phyloP scores from a whole-genome alignment of 1,139 yeast genomes.

The Casaregolazyma suthepensis region DNA sequence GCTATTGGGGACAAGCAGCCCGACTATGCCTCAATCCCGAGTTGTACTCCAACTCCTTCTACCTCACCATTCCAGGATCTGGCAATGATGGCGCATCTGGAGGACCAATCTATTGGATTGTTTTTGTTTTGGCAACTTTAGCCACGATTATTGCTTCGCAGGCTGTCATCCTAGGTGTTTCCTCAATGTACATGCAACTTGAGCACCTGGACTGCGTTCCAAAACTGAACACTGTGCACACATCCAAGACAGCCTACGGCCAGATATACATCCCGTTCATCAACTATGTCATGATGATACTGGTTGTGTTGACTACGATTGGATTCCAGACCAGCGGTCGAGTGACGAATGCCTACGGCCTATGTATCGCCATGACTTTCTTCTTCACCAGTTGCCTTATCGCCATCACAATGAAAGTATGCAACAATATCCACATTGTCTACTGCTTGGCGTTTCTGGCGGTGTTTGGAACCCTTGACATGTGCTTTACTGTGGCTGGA shows the following conservation, averaged over 20 bases:
- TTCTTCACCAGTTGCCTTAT: constrained; percentile 45
- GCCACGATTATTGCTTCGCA: constrained; percentile 56
- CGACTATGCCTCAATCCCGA: constrained; percentile 39
- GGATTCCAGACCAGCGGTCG: constrained; percentile 46
- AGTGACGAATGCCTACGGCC: constrained; percentile 56
- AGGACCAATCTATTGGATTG: constrained; percentile 48
- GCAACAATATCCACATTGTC: constrained; percentile 35
- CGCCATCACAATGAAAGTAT: constrained; percentile 37
- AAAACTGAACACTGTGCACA: constrained; percentile 40
- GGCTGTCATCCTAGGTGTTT: constrained; percentile 52
- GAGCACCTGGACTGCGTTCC: constrained; percentile 52
- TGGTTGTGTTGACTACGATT: constrained; percentile 45
- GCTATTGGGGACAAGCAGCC: constrained; percentile 56
- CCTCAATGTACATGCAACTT: constrained; percentile 47
- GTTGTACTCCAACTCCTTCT: constrained; percentile 43
- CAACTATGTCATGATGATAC: constrained; percentile 46
- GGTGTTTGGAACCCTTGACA: constrained; percentile 44
- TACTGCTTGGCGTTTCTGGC: constrained; percentile 36
- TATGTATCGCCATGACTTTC: constrained; percentile 52
- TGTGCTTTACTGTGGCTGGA: constrained; percentile 42
- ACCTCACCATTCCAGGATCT: constrained; percentile 42
- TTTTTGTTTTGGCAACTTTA: constrained; percentile 39
- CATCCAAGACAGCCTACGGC: constrained; percentile 41
- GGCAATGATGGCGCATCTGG: constrained; percentile 21
- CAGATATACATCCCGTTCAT: constrained; percentile 48